Evolutionary conservation across 140 eudicot species (phyloP).

Genomic region (Cichorium intybus): DNA sequence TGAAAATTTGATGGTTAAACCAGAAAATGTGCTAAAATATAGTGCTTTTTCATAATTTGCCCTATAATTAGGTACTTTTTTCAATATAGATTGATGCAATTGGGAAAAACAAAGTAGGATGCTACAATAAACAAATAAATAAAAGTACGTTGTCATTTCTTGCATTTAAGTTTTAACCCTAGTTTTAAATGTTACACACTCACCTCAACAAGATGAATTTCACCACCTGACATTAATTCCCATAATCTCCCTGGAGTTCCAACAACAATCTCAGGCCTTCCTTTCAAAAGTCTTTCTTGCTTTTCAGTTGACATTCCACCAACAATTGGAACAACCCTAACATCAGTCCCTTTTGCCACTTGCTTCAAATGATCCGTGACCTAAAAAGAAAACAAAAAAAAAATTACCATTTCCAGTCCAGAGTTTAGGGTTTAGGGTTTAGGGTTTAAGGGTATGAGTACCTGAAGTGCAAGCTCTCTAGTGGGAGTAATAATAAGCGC

Average conservation of each 20-base stretch:
- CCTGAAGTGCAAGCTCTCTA: constrained; percentile 97
- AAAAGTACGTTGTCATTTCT: not conserved
- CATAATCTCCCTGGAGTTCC: constrained; percentile 98
- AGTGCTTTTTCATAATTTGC: too few relatives aligned
- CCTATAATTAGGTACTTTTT: too few relatives aligned
- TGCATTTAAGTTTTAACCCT: too few relatives aligned
- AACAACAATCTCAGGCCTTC: constrained; percentile 92
- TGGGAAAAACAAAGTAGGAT: not conserved
- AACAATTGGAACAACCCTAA: constrained; percentile 82
- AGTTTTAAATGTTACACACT: constrained; percentile 7
- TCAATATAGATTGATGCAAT: not conserved
- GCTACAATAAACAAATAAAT: not conserved
- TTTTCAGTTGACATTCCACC: constrained; percentile 97
- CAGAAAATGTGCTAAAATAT: too few relatives aligned
- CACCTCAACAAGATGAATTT: constrained; percentile 84
- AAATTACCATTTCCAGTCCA: not conserved
- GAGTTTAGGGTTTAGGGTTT: constrained; percentile 5
- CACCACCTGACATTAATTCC: constrained; percentile 99
- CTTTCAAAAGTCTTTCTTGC: constrained; percentile 86
- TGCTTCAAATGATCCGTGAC: constrained; percentile 91
- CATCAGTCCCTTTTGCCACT: constrained; percentile 59
- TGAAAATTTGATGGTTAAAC: too few relatives aligned
- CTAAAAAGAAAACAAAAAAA: constrained; percentile 23
- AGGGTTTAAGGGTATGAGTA: constrained; percentile 22
- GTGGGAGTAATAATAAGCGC: constrained; percentile 94